Conservation (phyloP, 768 basidiomycete species). For the Boletus speciosus region DNA sequence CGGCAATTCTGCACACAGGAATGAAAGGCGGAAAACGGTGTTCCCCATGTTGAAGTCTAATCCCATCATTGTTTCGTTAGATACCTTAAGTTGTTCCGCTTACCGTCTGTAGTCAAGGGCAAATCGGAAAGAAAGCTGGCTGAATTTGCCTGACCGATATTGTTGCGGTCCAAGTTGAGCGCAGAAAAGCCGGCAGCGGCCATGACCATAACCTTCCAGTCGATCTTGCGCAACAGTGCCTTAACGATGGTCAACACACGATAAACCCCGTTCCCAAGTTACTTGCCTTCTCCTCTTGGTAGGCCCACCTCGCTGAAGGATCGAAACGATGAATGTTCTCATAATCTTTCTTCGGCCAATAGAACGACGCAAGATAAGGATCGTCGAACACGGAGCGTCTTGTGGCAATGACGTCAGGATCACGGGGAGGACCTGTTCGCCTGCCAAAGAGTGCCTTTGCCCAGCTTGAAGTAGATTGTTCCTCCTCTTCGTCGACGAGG, state of each 20-base stretch:
- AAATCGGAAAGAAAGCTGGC: conserved; percentile 58
- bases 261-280: too few species aligned
- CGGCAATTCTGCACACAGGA: conserved; percentile 55
- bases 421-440: not conserved
- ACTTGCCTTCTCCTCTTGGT: conserved; percentile 43
- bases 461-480: not conserved
- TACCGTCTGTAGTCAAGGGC: conserved; percentile 47
- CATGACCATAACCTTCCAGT: conserved; percentile 60
- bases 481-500: conserved; percentile 10
- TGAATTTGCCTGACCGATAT: conserved; percentile 56
- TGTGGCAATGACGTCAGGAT: conserved; percentile 44
- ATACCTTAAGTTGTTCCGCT: not conserved
- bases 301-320: conserved; percentile 56
- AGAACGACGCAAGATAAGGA: conserved; percentile 30
- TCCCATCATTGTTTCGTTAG: not conserved
- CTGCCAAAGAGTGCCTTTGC: not conserved
- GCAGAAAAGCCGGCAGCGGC: conserved; percentile 56
- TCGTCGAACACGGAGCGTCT: conserved; percentile 53
- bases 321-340: conserved; percentile 60
- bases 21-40: conserved; percentile 48
- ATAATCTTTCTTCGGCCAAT: conserved; percentile 47
- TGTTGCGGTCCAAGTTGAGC: conserved; percentile 51
- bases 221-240: conserved; percentile 51
- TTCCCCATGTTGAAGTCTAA: conserved; percentile 57
- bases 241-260: conserved; percentile 12